These are phyloP conservation scores for Leptographium wingfieldii DNA, from an alignment of 2,329 filamentous ascomycete genomes.

Conservation along the genomic window DNA sequence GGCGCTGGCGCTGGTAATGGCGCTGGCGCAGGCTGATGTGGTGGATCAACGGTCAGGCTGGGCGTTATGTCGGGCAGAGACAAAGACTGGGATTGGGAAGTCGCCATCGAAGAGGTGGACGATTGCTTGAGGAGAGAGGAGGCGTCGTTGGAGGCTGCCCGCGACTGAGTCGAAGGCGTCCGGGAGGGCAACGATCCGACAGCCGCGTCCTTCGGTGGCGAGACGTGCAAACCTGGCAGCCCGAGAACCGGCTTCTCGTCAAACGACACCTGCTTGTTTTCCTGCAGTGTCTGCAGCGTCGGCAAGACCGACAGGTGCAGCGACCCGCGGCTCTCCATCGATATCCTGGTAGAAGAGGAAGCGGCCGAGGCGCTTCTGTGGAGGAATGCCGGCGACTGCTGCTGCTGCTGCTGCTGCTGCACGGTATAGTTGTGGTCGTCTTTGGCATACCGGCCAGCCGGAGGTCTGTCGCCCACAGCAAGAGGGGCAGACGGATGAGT, in stretches of 20 bases:
- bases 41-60: conserved; percentile 21
- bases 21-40: not conserved
- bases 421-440: not conserved
- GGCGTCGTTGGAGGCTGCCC: conserved; percentile 17
- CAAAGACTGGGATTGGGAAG: conserved; percentile 36
- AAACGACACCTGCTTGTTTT: conserved; percentile 11
- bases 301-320: conserved; percentile 1
- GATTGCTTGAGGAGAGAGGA: conserved; percentile 15
- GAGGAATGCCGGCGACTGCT: not conserved
- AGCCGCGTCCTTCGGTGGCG: conserved; percentile 19
- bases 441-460: not conserved
- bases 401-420: not conserved
- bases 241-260: conserved; percentile 14
- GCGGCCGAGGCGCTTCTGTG: not conserved
- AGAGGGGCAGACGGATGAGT: not conserved
- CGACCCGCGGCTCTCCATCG: not conserved
- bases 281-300: conserved; percentile 9
- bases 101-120: conserved; percentile 20
- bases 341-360: not conserved
- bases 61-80: conserved; percentile 37
- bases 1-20: not conserved
- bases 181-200: conserved; percentile 19
- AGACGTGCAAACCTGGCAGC: conserved; percentile 20
- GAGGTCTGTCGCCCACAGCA: not conserved
- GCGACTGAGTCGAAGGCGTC: conserved; percentile 22